Evolutionary conservation across 805 yeast species (phyloP), one percentile per base, ranked within the genome.

Genomic region (Hanseniaspora taiwanica): DNA sequence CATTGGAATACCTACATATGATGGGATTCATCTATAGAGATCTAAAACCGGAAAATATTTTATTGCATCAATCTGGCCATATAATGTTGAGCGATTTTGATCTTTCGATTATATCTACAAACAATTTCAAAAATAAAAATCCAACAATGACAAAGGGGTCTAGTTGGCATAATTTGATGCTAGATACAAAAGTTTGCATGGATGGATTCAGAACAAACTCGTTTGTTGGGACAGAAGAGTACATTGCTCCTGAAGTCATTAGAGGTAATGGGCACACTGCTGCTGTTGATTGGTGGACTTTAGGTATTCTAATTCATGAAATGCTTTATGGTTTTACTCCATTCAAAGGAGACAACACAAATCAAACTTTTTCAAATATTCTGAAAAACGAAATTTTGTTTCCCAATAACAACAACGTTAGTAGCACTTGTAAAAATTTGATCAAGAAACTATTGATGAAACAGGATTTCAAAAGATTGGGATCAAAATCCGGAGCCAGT

Each of bases 281-380:
- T 6, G 96, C 97, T 0, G 98, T 91, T 14, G 99, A 91, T 59
- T 91, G 98, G 98, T 91, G 99, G 99, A 91, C 98, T 0, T 65
- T 91, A 48, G 99, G 99, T 3, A 86, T 91, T 17, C 69, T 91
- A 51, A 66, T 86, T 19, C 93, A 76, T 59, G 99, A 91, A 56
- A 91, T 91, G 98, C 63, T 91, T 18, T 87, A 76, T 59, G 97
- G 97, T 1, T 81, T 85, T 7, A 91, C 98, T 0, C 99, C 99
- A 2, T 91, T 89, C 63, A 91, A 91, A 62, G 98, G 98, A 6
- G 66, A 74, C 27, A 85, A 79, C 48, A 71, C 97, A 34, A 86
- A 86, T 53, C 78, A 78, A 49, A 91, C 99, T 0, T 91, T 91
- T 56, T 76, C 89, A 34, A 84, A 85, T 51, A 77, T 91, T 39